Conservation (phyloP, 495 filamentous ascomycete genomes). For the Filosporella fistucella region DNA sequence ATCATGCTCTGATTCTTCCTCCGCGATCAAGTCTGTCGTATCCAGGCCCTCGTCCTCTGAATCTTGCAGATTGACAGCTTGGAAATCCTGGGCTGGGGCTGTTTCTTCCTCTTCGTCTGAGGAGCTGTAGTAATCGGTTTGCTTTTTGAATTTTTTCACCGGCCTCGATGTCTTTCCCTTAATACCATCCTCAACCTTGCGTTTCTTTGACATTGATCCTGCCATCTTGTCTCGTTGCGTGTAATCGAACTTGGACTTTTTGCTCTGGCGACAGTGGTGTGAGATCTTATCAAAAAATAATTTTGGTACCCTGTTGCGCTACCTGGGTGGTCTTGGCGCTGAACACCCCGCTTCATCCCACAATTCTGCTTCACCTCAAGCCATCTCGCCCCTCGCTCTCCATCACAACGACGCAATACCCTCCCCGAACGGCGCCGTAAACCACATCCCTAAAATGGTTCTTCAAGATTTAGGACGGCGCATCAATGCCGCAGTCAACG, state of each 20-base stretch:
- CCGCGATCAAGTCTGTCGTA: conserved; percentile 22
- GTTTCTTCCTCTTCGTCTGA: conserved; percentile 46
- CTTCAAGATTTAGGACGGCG: conserved; percentile 97
- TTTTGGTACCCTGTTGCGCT: conserved; percentile 6
- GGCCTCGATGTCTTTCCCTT: conserved; percentile 50
- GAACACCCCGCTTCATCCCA: conserved; percentile 8
- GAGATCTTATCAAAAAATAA: conserved; percentile 9
- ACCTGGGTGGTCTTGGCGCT: neutral
- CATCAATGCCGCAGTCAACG: conserved; percentile 93
- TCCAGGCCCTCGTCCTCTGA: conserved; percentile 50
- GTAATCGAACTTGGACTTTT: too few relatives aligned
- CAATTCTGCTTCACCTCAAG: neutral
- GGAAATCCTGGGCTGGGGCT: conserved; percentile 43
- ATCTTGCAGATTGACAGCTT: conserved; percentile 62
- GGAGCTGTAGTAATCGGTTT: conserved; percentile 62
- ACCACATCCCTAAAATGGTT: conserved; percentile 63
- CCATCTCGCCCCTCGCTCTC: neutral
- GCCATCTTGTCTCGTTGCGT: conserved; percentile 29
- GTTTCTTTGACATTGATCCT: conserved; percentile 46
- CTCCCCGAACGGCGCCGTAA: neutral
- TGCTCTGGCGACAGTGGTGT: neutral
- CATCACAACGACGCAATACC: neutral
- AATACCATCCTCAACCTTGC: conserved; percentile 54
- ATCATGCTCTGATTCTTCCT: conserved; percentile 28
- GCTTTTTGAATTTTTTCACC: conserved; percentile 60